phyloP scores from a whole-genome alignment of 2,329 filamentous ascomycete genomes.

The Ophiosphaerella herpotricha region DNA sequence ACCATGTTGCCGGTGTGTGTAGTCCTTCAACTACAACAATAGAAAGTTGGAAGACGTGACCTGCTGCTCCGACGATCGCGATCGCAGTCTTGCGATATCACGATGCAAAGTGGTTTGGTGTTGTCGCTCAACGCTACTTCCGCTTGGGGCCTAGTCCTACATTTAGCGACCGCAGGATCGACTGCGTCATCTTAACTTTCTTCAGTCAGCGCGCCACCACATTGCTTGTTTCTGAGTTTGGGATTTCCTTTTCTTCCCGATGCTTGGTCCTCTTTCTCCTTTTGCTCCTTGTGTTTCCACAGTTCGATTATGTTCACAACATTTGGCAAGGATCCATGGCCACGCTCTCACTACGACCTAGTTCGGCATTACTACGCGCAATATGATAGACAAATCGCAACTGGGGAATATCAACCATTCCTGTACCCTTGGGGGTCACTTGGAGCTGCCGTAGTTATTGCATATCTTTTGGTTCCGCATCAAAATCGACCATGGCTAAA shows the following conservation, averaged over 20 bases:
- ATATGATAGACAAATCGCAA: constrained; percentile 46
- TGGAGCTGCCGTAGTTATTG: constrained; percentile 49
- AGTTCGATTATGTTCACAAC: constrained; percentile 10
- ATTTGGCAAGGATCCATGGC: constrained; percentile 26
- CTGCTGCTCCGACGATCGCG: background rate
- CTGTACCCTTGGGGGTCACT: constrained; percentile 50
- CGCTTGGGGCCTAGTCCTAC: constrained; percentile 15
- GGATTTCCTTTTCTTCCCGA: constrained; percentile 4
- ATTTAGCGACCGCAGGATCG: constrained; percentile 27
- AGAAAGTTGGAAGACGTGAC: too few species aligned
- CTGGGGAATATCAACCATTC: constrained; percentile 49
- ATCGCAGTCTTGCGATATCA: constrained; percentile 22
- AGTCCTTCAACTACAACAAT: too few species aligned
- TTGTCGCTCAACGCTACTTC: constrained; percentile 25
- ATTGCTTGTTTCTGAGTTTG: constrained; percentile 12
- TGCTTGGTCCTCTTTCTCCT: background rate
- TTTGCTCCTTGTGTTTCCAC: constrained; percentile 4
- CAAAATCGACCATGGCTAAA: constrained; percentile 45
- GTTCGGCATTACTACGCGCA: constrained; percentile 44
- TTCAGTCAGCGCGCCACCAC: constrained; percentile 15
- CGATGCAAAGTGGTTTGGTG: constrained; percentile 44
- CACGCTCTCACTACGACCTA: constrained; percentile 41
- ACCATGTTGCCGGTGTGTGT: constrained; percentile 68
- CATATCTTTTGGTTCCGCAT: constrained; percentile 59
- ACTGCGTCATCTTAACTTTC: constrained; percentile 34